Evolutionary conservation across 306 rosid species (phyloP).

Genomic region (Luffa aegyptiaca): DNA sequence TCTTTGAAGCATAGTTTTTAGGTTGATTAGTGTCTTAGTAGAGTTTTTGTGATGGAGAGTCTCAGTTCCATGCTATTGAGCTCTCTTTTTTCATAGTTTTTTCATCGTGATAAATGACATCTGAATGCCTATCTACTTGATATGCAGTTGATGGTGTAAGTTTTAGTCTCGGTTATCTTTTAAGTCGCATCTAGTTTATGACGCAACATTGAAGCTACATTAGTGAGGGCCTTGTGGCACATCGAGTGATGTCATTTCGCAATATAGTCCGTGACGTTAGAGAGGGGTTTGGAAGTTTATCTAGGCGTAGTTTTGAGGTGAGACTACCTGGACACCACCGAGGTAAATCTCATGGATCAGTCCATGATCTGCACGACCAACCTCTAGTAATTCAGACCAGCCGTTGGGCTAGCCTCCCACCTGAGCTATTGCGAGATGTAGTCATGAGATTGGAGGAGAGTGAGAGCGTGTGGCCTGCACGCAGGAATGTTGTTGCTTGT

Average conservation of each 20-base stretch:
- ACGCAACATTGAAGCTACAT: not conserved
- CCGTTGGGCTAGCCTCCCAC: constrained; percentile 80
- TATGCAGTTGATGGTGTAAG: not conserved
- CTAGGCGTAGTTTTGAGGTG: constrained; percentile 74
- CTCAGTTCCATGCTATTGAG: not conserved
- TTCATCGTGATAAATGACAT: not conserved
- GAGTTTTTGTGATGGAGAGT: not conserved
- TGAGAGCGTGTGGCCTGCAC: constrained; percentile 74
- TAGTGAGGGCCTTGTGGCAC: not conserved
- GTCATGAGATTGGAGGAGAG: constrained; percentile 79
- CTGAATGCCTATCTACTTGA: not conserved
- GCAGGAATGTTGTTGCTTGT: constrained; percentile 77
- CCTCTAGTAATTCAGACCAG: constrained; percentile 56
- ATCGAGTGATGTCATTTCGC: constrained; percentile 68
- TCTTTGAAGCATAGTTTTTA: too few species aligned
- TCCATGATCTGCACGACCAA: constrained; percentile 62
- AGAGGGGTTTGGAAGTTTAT: constrained; percentile 82
- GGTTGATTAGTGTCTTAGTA: not conserved
- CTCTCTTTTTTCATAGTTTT: not conserved
- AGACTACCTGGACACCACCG: constrained; percentile 53
- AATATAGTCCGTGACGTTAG: constrained; percentile 87
- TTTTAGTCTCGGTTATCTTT: not conserved
- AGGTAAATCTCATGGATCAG: constrained; percentile 75
- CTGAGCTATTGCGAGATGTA: constrained; percentile 63
- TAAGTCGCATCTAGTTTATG: not conserved